Percentiles rank a stretch among this genome's conserved stretches.
These are phyloP conservation scores for Podaxis pistillaris DNA, from an alignment of 768 basidiomycete species.

Conservation along the genomic window DNA sequence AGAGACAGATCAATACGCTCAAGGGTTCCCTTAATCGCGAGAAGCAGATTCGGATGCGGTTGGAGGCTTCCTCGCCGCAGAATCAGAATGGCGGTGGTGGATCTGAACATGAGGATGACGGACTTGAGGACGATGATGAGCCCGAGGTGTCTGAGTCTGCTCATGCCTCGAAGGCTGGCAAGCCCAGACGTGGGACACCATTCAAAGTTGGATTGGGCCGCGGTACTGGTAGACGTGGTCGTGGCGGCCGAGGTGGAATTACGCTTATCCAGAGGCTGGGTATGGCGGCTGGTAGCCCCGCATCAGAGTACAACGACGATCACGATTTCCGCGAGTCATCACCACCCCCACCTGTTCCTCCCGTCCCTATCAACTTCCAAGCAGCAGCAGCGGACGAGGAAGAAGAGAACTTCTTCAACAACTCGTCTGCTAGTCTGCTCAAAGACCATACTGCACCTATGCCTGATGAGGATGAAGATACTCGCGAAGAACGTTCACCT, in stretches of 20 bases:
- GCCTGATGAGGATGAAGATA: slow-evolving; percentile 24
- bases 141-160: slow-evolving; percentile 44
- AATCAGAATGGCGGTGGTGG: slow-evolving; percentile 35
- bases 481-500: slow-evolving; percentile 29
- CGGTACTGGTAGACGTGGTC: slow-evolving; percentile 39
- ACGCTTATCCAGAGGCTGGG: slow-evolving; percentile 63
- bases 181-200: slow-evolving; percentile 42
- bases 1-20: slow-evolving; percentile 80
- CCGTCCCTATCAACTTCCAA: slow-evolving; percentile 36
- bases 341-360: slow-evolving; percentile 38
- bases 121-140: slow-evolving; percentile 35
- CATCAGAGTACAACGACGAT: slow-evolving; percentile 47
- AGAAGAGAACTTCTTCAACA: slow-evolving; percentile 27
- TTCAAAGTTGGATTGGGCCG: slow-evolving; percentile 50
- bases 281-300: slow-evolving; percentile 51
- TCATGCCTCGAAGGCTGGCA: slow-evolving; percentile 29
- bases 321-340: slow-evolving; percentile 28
- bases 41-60: slow-evolving; percentile 69
- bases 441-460: neutral
- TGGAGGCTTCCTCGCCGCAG: slow-evolving; percentile 20
- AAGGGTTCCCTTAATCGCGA: slow-evolving; percentile 78
- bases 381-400: slow-evolving; percentile 34
- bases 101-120: slow-evolving; percentile 21
- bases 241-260: slow-evolving; percentile 48
- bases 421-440: slow-evolving; percentile 27